Evolutionary conservation across 805 yeast species (phyloP).

Genomic region (Candida silvicultrix): DNA sequence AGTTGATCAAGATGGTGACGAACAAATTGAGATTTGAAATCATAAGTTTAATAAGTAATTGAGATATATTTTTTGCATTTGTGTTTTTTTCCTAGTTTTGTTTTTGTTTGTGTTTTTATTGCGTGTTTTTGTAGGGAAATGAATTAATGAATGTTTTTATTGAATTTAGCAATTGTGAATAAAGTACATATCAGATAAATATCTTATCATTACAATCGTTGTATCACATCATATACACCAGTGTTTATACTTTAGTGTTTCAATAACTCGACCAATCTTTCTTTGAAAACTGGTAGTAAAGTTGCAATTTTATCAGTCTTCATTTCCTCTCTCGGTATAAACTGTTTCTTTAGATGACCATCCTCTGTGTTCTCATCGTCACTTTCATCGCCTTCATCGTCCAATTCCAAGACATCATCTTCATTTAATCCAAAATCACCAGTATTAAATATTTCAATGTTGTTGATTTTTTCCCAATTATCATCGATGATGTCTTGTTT

Average conservation of each 20-base stretch:
- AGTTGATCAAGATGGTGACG: slow-evolving; percentile 1
- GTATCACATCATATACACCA: no score
- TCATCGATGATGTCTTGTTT: slow-evolving; percentile 26
- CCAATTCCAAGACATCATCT: slow-evolving; percentile 39
- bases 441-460: slow-evolving; percentile 34
- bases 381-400: slow-evolving; percentile 18
- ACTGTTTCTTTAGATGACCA: background rate
- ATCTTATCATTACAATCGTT: no score
- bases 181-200: no score
- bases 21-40: background rate
- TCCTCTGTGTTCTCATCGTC: slow-evolving; percentile 5
- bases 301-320: background rate
- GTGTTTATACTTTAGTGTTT: no score
- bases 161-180: no score
- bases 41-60: background rate
- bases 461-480: slow-evolving; percentile 38
- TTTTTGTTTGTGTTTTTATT: background rate
- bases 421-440: slow-evolving; percentile 44
- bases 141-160: background rate
- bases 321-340: background rate
- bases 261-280: background rate
- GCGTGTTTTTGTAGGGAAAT: no score
- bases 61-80: background rate
- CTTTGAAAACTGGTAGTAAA: background rate
- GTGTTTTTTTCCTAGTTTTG: background rate